Base-by-base conservation (phyloP, 495 filamentous ascomycete species). In the Hypomontagnella monticulosa region DNA sequence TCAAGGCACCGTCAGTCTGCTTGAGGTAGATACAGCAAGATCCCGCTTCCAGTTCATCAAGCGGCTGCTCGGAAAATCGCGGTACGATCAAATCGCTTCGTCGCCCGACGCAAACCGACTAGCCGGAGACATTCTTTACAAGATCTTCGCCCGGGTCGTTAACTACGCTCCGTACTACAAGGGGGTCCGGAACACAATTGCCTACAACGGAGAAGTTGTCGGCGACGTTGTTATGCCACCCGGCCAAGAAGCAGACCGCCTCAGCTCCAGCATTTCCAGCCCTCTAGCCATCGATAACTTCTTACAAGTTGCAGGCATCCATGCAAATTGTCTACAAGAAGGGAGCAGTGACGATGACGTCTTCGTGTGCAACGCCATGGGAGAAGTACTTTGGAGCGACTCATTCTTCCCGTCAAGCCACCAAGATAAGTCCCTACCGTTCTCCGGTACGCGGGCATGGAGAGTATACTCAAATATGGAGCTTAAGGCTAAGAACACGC, bases 291-390 rank as follows among this genome's bases (percentile, higher is more conserved):
- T 78, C 2, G 79, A 81, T 44, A 80, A 75, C 44, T 79, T 79
- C 59, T 10, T 77, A 3, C 79, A 80, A 49, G 72, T 82, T 0
- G 70, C 78, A 0, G 79, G 79, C 2, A 61, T 81, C 3, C 76
- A 76, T 34, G 74, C 77, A 14, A 81, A 82, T 59, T 74, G 72
- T 44, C 8, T 61, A 8, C 19, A 55, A 3, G 49, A 44, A 44
- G 12, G 40, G 7, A 38, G 57, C 14, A 43, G 50, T 20, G 49
- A 61, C 11, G 50, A 60, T 34, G 41, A 63, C 16, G 53, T 63
- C 19, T 57, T 43, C 3, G 47, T 55, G 7, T 61, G 57, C 37
- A 61, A 61, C 12, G 57, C 57, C 2, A 61, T 61, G 1, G 57
- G 47, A n/a, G 57, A 61, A 33, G 57, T 61, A 9, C 38, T 61